Conservation (phyloP, 2,329 filamentous ascomycete species). For the Lizonia empirigonia region DNA sequence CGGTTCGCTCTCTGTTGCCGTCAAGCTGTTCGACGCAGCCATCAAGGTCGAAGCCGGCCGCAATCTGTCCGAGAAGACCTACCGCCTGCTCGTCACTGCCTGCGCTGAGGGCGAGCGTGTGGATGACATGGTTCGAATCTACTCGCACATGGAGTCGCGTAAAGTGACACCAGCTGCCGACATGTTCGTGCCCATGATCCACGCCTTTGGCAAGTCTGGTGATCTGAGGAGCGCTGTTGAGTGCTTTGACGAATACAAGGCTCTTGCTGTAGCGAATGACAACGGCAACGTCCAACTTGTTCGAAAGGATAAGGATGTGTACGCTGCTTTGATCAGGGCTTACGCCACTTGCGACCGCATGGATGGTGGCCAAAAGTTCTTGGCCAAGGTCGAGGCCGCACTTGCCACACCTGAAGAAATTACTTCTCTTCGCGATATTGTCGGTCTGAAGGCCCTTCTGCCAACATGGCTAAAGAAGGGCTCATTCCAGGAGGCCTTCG, state of each 20-base stretch:
- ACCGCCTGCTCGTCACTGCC: constrained; percentile 82
- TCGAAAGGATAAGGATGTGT: constrained; percentile 81
- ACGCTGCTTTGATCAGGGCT: constrained; percentile 88
- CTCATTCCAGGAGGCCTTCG: constrained; percentile 73
- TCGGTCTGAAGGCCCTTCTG: constrained; percentile 77
- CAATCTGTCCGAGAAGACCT: constrained; percentile 79
- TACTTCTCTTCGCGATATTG: constrained; percentile 69
- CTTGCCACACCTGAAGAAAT: constrained; percentile 58
- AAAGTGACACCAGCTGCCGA: constrained; percentile 76
- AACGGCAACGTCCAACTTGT: constrained; percentile 70
- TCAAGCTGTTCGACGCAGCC: constrained; percentile 84
- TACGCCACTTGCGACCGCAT: constrained; percentile 82
- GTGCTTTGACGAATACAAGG: constrained; percentile 93
- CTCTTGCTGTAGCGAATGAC: constrained; percentile 83
- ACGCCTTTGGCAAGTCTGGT: constrained; percentile 81
- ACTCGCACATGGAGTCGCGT: constrained; percentile 85
- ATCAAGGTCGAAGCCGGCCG: constrained; percentile 64
- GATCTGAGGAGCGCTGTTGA: constrained; percentile 89
- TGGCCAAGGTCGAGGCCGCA: constrained; percentile 73
- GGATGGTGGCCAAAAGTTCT: constrained; percentile 83
- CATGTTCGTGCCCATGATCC: constrained; percentile 92
- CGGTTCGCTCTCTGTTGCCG: constrained; percentile 80
- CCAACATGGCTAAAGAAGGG: constrained; percentile 74
- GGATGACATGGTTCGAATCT: constrained; percentile 87
- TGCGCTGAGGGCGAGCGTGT: constrained; percentile 83